Base-by-base conservation (phyloP, 2,329 filamentous ascomycete genomes). In the Cercospora sesami region DNA sequence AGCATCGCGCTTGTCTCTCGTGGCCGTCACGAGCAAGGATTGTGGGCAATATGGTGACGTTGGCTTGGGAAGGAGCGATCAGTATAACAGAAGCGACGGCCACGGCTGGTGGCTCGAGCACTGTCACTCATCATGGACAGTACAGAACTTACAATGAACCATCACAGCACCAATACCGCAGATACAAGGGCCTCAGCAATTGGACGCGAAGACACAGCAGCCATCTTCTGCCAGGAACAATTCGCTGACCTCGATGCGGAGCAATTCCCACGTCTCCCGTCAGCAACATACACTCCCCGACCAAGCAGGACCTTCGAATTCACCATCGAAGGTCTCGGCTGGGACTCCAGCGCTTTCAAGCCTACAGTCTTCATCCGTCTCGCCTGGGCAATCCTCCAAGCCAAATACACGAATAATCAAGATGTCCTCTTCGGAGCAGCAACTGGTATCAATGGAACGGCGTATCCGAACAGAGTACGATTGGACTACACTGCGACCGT, bases 201-300 rank as follows among this genome's bases (percentile, higher is more conserved):
- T 2, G 48, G 48, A 28, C 12, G 12, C 23, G 48, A 55, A 28
- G 21, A 55, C 1, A 53, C 51, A 14, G 21, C 63, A 30, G 23
- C 30, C 4, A 55, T 12, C 66, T 64, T 64, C 51, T 82, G 80
- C 80, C 74, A 74, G 28, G 64, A 72, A 0, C 71, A 73, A 48
- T 70, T 81, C 1, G 67, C 72, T 4, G 76, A 74, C n/a, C 69
- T 76, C 21, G 64, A 75, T 12, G 67, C 76, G 4, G 76, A 77
- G n/a, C 75, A 77, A 23, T 80, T 80, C 60, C 80, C 80, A 30
- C 69, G 73, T 42, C 69, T 76, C 33, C 71, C 73, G 4, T 74
- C 74, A 14, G 67, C 72, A 6, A 71, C 65, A 6, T 70, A 73
- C 16, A 70, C 75, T 1, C 67, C 73, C 0, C 30, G 66, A 6